Percentiles rank a stretch among this genome's conserved stretches.
Conservation (phyloP, 176 grass and related monocot genomes). For the Triticum aestivum region IWGSC_CS_RefSeq_v2.1 NC_057814.1:306983089-306983588, state of each 20-base stretch:
- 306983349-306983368: not conserved
- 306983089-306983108: too few relatives aligned
- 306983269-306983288: too few relatives aligned
- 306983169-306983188: too few relatives aligned
- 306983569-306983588: constrained; percentile 37
- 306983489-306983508: not conserved
- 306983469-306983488: not conserved
- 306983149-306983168: too few relatives aligned
- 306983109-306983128: too few relatives aligned
- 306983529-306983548: constrained; percentile 1
- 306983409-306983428: not conserved
- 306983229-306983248: too few relatives aligned
- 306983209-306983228: too few relatives aligned
- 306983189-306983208: too few relatives aligned
- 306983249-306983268: too few relatives aligned
- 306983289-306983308: not conserved
- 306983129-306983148: too few relatives aligned
- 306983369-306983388: not conserved
- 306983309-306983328: not conserved
- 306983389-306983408: constrained; percentile 8
- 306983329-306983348: not conserved
- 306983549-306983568: not conserved
- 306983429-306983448: not conserved
- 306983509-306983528: not conserved
- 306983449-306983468: not conserved